Base-by-base conservation (phyloP, 306 rosid genomes). In the Nissolia schottii region DNA sequence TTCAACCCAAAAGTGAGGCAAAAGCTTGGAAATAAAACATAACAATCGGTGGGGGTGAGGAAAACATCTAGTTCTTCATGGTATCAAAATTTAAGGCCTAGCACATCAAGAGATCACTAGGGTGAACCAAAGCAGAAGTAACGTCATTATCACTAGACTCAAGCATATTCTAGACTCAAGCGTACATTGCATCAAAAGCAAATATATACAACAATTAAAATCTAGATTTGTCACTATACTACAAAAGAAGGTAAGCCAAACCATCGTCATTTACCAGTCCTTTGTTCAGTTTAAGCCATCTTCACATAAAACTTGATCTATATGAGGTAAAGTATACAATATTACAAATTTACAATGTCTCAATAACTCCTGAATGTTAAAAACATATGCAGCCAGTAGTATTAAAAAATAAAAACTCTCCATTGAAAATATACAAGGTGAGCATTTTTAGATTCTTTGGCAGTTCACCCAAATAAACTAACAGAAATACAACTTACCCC, bases 401-500 rank as follows among this genome's bases (percentile, higher is more conserved):
- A 61, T 24, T 24, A 60, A 59, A 69, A 59, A 59, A n/a, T n/a
- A n/a, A n/a, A n/a, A n/a, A n/a, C n/a, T n/a, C 25, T 20, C 23
- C 22, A 43, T 12, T 22, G 29, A 24, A 55, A 58, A 10, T 32
- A 59, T 50, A 70, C 7, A 41, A 51, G 25, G 37, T 25, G 70
- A 9, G 66, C 5, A 28, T 40, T 34, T 35, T 34, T 19, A 66
- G 9, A 74, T 70, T 80, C 70, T 66, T 23, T 51, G 22, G 37
- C 45, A 23, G 54, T 68, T 76, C 37, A 53, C 14, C 64, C 58
- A 48, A 63, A 81, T 63, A 61, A 57, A 53, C 38, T 40, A 65
- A 22, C 14, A 40, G 74, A 58, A 73, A 73, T 32, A 64, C 37
- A 16, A 73, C 78, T 79, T 82, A 91, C 97, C 77, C 77, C 70